A percentile compares a stretch with the other conserved stretches of the same genome.
These are phyloP conservation scores for Hortaea sp. DNA, from an alignment of 2,329 filamentous ascomycete genomes.

Conservation along the genomic window DNA sequence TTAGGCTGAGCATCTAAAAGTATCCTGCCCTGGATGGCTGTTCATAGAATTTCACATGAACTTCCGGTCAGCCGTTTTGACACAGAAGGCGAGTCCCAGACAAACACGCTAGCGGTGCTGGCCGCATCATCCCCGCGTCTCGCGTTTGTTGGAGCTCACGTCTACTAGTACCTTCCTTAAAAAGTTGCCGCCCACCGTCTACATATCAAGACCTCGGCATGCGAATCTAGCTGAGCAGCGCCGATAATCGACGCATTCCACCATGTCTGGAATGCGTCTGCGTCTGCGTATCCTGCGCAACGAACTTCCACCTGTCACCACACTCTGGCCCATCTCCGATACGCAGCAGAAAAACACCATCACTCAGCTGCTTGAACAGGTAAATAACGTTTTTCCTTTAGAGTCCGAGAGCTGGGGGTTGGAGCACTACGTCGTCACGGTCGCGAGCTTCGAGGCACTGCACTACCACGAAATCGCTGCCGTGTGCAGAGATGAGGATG, in stretches of 20 bases:
- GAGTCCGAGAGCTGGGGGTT: slow-evolving; percentile 75
- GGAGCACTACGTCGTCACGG: slow-evolving; percentile 80
- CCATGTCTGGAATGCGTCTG: slow-evolving; percentile 48
- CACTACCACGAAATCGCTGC: slow-evolving; percentile 67
- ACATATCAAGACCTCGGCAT: no score
- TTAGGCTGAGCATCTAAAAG: no score
- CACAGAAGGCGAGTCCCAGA: no score
- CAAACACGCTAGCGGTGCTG: no score
- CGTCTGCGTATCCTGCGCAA: slow-evolving; percentile 64
- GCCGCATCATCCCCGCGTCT: no score
- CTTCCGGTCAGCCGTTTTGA: no score
- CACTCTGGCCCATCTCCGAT: slow-evolving; percentile 58
- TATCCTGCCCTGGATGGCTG: no score
- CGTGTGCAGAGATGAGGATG: slow-evolving; percentile 71
- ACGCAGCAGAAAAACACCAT: slow-evolving; percentile 44
- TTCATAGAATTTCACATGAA: no score
- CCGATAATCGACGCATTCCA: neutral
- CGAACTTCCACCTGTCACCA: slow-evolving; percentile 58
- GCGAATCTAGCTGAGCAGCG: no score
- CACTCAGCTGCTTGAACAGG: slow-evolving; percentile 62
- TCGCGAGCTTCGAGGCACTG: slow-evolving; percentile 71
- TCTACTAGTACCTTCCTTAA: no score
- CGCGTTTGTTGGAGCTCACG: no score
- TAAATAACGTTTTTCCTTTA: slow-evolving; percentile 73
- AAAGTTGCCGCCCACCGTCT: no score